Percentiles rank a stretch among this genome's conserved stretches.
phyloP scores from a whole-genome alignment of 441 rosid genomes.

The Flueggea neowawraea region DNA sequence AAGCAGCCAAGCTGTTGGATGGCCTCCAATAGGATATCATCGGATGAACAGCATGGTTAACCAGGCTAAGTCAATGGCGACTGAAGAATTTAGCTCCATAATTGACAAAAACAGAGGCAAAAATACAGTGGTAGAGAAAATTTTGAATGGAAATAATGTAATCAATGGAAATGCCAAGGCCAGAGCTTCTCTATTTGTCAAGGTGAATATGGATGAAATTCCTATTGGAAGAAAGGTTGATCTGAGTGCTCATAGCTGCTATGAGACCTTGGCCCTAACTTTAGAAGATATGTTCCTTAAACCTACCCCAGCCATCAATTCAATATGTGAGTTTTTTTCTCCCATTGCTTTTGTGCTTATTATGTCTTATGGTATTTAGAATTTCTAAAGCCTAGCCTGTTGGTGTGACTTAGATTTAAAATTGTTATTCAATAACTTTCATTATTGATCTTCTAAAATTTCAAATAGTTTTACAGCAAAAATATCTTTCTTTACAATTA shows the following conservation, averaged over 20 bases:
- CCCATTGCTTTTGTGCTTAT: not conserved
- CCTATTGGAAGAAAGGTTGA: constrained; percentile 91
- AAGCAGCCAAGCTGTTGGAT: constrained; percentile 83
- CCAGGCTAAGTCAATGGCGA: constrained; percentile 48
- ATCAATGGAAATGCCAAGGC: constrained; percentile 25
- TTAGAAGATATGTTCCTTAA: constrained; percentile 74
- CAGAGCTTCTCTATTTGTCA: constrained; percentile 62
- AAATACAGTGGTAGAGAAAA: constrained; percentile 22
- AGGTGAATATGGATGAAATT: constrained; percentile 92
- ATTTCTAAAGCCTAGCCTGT: too few relatives aligned
- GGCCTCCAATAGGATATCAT: constrained; percentile 92
- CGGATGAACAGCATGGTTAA: constrained; percentile 79
- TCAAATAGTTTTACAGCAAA: not conserved
- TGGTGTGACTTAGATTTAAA: too few relatives aligned
- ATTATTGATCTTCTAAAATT: too few relatives aligned
- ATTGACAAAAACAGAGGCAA: constrained; percentile 35
- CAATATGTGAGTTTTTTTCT: constrained; percentile 27
- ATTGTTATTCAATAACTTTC: too few relatives aligned
- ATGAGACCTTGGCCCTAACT: constrained; percentile 60
- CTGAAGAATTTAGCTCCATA: constrained; percentile 42
- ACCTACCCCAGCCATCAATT: constrained; percentile 27
- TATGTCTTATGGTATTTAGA: not conserved
- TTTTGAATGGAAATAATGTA: constrained; percentile 15
- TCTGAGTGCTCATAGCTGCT: constrained; percentile 65
- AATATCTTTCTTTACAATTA: not conserved